Base-by-base conservation (phyloP, 805 yeast genomes). In the Ogataea polymorpha region DNA sequence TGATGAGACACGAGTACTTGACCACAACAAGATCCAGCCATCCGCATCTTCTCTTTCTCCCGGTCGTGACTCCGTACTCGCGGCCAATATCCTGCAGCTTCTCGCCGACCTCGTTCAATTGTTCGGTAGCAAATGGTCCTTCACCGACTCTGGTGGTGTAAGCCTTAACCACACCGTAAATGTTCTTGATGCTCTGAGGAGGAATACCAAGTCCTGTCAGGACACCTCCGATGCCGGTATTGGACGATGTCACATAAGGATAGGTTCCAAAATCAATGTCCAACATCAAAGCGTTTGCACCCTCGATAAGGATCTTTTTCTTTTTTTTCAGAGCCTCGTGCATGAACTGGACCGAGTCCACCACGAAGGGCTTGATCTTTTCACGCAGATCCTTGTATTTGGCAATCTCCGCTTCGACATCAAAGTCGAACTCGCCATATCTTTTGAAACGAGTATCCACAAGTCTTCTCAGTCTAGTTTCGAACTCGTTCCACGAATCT, bases 61-160 rank as follows among this genome's bases (percentile, higher is more conserved):
- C 99, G 26, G 99, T 93, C 50, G 99, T 93, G 54, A 93, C 99
- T 68, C 99, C 99, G 58, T 63, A 86, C 69, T 93, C 99, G 44
- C 90, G 96, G 58, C 99, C 99, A 49, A 93, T 86, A 32, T 74
- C 68, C 66, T 93, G 99, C 61, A 93, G 74, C 51, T 79, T 78
- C 57, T 86, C 95, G 59, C 99, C 99, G 35, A 71, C 79, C 26
- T 70, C 80, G 65, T 91, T 89, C 62, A 90, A 76, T 65, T 90
- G 98, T 69, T 93, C 99, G 42, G 98, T 83, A 48, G 99, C 97
- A 85, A 93, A 93, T 23, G 99, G 99, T 51, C 99, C 99, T 62
- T 90, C 98, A 57, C 99, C 99, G 41, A 93, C 99, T 68, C 99
- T 82, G 26, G 99, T 93, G 33, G 99, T 93, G 70, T 93, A 93